Evolutionary conservation across 345 rosid genomes (phyloP).

Genomic region (Citrus medica): DNA sequence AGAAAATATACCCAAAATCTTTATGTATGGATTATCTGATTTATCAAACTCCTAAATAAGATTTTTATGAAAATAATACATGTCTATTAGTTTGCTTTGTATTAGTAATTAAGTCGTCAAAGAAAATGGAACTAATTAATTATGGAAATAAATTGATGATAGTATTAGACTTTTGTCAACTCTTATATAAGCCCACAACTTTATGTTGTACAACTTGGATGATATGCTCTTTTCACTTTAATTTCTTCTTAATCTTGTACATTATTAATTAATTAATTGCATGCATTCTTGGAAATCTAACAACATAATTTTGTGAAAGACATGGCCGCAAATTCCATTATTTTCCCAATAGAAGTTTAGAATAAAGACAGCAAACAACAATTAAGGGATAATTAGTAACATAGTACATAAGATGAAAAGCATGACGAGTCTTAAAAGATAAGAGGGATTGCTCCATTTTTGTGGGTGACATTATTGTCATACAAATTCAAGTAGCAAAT

Average conservation of each 20-base stretch:
- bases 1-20: background rate
- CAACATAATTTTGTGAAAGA: background rate
- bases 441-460: background rate
- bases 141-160: background rate
- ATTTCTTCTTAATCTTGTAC: background rate
- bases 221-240: too few species aligned
- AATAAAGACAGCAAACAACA: background rate
- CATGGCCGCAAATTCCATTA: background rate
- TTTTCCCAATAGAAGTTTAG: background rate
- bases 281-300: background rate
- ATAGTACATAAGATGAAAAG: background rate
- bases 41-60: background rate
- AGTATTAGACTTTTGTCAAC: background rate
- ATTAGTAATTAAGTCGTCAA: background rate
- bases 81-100: background rate
- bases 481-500: constrained; percentile 11
- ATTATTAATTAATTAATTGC: background rate
- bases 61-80: background rate
- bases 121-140: background rate
- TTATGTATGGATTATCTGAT: constrained; percentile 8
- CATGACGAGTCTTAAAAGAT: background rate
- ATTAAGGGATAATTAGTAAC: background rate
- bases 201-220: background rate
- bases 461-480: background rate
- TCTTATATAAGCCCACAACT: background rate